Evolutionary conservation across 768 basidiomycete species (phyloP).

Genomic region (Trametes sanguinea): DNA sequence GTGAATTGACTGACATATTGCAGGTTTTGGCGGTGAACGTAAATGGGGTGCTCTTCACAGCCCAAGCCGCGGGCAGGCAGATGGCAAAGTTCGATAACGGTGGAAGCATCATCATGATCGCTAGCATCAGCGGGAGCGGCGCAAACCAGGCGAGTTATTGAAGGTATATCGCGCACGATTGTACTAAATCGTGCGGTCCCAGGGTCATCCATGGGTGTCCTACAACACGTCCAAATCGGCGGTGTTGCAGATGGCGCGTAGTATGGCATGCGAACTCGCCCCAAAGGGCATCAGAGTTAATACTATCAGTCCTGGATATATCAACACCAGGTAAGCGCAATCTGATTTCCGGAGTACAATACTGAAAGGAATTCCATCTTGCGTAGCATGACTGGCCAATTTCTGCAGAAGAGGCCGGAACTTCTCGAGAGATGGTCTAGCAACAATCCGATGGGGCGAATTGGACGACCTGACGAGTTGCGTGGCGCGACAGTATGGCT

Average conservation of each 20-base stretch:
- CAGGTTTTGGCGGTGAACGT: slow-evolving; percentile 69
- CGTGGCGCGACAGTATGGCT: slow-evolving; percentile 68
- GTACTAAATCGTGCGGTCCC: not conserved
- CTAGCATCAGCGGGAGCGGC: slow-evolving; percentile 47
- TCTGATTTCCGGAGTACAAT: slow-evolving; percentile 35
- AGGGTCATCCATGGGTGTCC: slow-evolving; percentile 75
- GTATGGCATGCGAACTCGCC: slow-evolving; percentile 81
- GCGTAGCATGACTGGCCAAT: slow-evolving; percentile 69
- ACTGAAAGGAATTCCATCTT: not conserved
- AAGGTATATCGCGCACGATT: not conserved
- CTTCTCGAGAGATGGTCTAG: slow-evolving; percentile 63
- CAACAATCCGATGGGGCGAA: slow-evolving; percentile 64
- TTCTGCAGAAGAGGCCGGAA: slow-evolving; percentile 61
- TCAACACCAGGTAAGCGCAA: slow-evolving; percentile 57
- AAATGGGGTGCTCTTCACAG: slow-evolving; percentile 40
- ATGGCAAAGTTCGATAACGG: slow-evolving; percentile 37
- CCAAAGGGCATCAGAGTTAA: slow-evolving; percentile 68
- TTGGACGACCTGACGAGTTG: slow-evolving; percentile 71
- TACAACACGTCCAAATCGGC: slow-evolving; percentile 80
- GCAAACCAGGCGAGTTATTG: slow-evolving; percentile 58
- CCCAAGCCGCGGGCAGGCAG: slow-evolving; percentile 39
- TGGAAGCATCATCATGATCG: slow-evolving; percentile 46
- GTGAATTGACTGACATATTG: too few relatives aligned
- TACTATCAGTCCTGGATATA: slow-evolving; percentile 73
- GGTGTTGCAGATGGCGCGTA: slow-evolving; percentile 76